Evolutionary conservation across 2,329 filamentous ascomycete species (phyloP).

Genomic region (Phyllosticta citrichinensis): DNA sequence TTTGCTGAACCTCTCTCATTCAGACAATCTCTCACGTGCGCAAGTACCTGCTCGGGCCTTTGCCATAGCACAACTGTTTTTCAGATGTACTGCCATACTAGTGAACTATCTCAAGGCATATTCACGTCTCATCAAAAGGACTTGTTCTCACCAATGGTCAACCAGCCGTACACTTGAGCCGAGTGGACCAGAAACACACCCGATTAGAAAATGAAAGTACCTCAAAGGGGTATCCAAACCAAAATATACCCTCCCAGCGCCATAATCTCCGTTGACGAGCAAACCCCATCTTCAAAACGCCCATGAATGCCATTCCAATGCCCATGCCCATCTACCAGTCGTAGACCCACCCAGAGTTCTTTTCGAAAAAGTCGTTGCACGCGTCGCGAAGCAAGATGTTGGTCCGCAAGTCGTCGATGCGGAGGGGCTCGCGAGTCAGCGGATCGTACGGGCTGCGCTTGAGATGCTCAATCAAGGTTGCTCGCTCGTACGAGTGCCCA

Average conservation of each 20-base stretch:
- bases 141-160: neutral
- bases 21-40: no score
- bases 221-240: neutral
- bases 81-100: no score
- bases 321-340: conserved; percentile 54
- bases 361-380: conserved; percentile 72
- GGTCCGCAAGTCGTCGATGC: conserved; percentile 59
- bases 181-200: neutral
- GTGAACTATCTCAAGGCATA: no score
- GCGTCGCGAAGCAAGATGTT: conserved; percentile 75
- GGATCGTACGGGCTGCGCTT: conserved; percentile 68
- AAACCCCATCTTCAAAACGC: neutral
- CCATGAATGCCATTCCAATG: no score
- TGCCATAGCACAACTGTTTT: no score
- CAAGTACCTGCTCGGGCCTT: no score
- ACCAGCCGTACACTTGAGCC: neutral
- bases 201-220: neutral
- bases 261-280: neutral
- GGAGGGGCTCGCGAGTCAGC: conserved; percentile 67
- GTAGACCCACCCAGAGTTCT: conserved; percentile 78
- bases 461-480: conserved; percentile 77
- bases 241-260: neutral
- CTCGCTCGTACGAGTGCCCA: conserved; percentile 82
- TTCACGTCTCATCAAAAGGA: no score
- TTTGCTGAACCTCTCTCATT: no score